Evolutionary conservation across 2,329 filamentous ascomycete species (phyloP).

Genomic region (Ceratocystis colombiana): DNA sequence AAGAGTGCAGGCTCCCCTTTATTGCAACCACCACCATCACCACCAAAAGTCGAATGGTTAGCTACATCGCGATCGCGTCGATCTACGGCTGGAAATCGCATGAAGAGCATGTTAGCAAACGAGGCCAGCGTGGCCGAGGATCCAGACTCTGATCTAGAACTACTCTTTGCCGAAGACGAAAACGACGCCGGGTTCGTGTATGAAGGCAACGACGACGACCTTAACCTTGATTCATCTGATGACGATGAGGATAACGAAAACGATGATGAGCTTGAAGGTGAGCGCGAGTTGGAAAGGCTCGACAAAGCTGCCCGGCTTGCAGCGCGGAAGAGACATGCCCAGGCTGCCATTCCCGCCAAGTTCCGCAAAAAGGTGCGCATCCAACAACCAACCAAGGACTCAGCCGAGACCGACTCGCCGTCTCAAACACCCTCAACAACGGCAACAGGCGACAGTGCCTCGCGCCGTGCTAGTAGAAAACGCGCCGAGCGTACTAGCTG

Average conservation of each 20-base stretch:
- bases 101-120: conserved; percentile 66
- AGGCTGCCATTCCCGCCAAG: conserved; percentile 60
- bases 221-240: conserved; percentile 75
- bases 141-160: conserved; percentile 57
- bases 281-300: conserved; percentile 72
- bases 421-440: conserved; percentile 22
- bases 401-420: conserved; percentile 32
- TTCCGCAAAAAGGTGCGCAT: conserved; percentile 71
- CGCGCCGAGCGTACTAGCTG: conserved; percentile 51
- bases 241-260: conserved; percentile 63
- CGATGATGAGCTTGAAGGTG: conserved; percentile 67
- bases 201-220: conserved; percentile 60
- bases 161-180: conserved; percentile 65
- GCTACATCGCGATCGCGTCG: conserved; percentile 64
- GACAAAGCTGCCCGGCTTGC: conserved; percentile 57
- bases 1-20: not conserved
- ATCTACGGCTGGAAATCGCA: conserved; percentile 73
- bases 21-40: conserved; percentile 1
- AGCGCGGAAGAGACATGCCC: conserved; percentile 60
- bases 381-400: conserved; percentile 37
- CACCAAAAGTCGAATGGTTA: conserved; percentile 51
- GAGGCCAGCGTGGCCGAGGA: conserved; percentile 40
- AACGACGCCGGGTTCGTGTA: conserved; percentile 52
- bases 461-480: conserved; percentile 43
- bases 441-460: conserved; percentile 32